Conservation (phyloP, 1,284 basidiomycete genomes). For the Austroboletus rostrupii region DNA sequence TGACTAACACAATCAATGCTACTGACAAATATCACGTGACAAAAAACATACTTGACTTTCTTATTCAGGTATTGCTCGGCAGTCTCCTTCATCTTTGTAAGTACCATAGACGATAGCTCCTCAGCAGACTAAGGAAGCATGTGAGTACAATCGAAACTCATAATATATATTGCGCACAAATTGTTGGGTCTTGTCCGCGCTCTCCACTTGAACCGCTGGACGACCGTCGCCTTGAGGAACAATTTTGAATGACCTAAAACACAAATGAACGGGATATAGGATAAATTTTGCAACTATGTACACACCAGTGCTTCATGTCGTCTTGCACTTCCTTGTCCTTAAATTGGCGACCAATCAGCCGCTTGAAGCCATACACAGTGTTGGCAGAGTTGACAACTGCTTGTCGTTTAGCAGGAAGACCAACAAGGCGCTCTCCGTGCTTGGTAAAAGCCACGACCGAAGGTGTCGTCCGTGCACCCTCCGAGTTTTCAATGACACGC, state of each 20-base stretch:
- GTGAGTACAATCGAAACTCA: neutral
- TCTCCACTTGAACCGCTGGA: slow-evolving; percentile 80
- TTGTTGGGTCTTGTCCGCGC: slow-evolving; percentile 60
- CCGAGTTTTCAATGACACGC: slow-evolving; percentile 95
- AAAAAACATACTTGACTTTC: slow-evolving; percentile 76
- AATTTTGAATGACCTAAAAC: slow-evolving; percentile 75
- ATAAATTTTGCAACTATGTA: neutral
- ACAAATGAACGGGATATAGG: neutral
- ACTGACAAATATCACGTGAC: neutral
- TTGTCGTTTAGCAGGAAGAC: slow-evolving; percentile 95
- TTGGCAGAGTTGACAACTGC: slow-evolving; percentile 95
- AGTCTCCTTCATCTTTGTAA: slow-evolving; percentile 95
- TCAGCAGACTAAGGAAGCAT: slow-evolving; percentile 60
- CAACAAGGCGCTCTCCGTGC: slow-evolving; percentile 88
- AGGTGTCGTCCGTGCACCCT: slow-evolving; percentile 96
- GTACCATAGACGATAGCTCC: slow-evolving; percentile 82
- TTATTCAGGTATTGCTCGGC: slow-evolving; percentile 91
- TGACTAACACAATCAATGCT: slow-evolving; percentile 42
- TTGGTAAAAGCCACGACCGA: slow-evolving; percentile 99
- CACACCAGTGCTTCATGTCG: slow-evolving; percentile 77
- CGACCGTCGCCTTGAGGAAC: slow-evolving; percentile 67
- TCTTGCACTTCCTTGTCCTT: slow-evolving; percentile 91
- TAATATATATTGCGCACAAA: slow-evolving; percentile 47
- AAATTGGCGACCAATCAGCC: slow-evolving; percentile 93
- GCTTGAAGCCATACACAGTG: slow-evolving; percentile 95